These are phyloP conservation scores for Brettanomyces bruxellensis DNA, from an alignment of 805 yeast species.

Conservation along the genomic window DNA sequence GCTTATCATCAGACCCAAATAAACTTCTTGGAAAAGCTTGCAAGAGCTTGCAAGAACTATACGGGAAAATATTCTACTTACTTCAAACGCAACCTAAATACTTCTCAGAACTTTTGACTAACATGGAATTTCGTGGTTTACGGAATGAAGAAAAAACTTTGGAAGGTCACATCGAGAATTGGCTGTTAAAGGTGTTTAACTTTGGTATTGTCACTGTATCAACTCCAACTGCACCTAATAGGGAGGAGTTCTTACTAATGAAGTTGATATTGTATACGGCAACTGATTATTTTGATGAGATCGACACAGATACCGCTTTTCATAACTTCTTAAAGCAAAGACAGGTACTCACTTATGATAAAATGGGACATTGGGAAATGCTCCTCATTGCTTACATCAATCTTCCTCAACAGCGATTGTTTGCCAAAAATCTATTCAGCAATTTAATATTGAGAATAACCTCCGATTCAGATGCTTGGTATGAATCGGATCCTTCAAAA, in stretches of 20 bases:
- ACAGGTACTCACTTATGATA: constrained; percentile 10
- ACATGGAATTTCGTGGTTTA: constrained; percentile 15
- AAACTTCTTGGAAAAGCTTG: constrained; percentile 28
- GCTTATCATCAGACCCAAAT: constrained; percentile 13
- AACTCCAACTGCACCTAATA: constrained; percentile 26
- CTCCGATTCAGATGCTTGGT: constrained; percentile 44
- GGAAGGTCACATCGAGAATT: constrained; percentile 24
- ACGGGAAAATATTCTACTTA: constrained; percentile 72
- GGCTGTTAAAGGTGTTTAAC: constrained; percentile 26
- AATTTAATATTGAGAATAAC: constrained; percentile 29
- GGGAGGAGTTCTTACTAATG: constrained; percentile 66
- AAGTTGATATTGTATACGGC: constrained; percentile 45
- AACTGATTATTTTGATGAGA: constrained; percentile 29
- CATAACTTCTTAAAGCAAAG: constrained; percentile 19
- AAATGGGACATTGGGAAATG: constrained; percentile 34
- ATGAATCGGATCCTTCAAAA: constrained; percentile 72
- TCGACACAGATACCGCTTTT: constrained; percentile 11
- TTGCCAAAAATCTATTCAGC: constrained; percentile 33
- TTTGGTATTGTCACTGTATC: constrained; percentile 11
- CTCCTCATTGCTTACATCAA: constrained; percentile 34
- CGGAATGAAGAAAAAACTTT: constrained; percentile 1
- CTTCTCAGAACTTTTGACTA: constrained; percentile 44
- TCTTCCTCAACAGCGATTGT: constrained; percentile 38
- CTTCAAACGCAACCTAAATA: constrained; percentile 79
- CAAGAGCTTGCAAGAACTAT: constrained; percentile 49